phyloP scores from a whole-genome alignment of 2,329 filamentous ascomycete species.

The Exophiala viscosa region DNA sequence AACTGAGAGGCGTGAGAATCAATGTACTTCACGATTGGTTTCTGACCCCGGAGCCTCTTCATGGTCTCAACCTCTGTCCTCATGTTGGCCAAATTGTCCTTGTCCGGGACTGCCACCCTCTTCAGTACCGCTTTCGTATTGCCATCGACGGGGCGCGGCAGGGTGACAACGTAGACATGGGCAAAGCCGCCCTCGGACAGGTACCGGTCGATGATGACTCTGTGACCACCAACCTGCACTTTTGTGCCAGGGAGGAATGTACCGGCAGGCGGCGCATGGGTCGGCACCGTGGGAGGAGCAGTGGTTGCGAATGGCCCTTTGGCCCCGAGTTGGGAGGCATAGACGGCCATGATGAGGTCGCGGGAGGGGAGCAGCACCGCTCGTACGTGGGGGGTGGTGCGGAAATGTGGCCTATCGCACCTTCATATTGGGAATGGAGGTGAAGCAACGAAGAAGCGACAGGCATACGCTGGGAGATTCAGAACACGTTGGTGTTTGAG shows the following conservation, averaged over 20 bases:
- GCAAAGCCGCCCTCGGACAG: slow-evolving; percentile 97
- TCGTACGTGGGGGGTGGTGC: not conserved
- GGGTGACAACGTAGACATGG: slow-evolving; percentile 92
- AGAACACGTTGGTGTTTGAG: too few relatives aligned
- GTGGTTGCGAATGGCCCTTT: slow-evolving; percentile 21
- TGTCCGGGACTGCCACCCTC: slow-evolving; percentile 93
- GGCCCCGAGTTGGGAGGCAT: slow-evolving; percentile 23
- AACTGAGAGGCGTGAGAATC: slow-evolving; percentile 96
- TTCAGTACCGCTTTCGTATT: slow-evolving; percentile 84
- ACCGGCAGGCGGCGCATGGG: slow-evolving; percentile 56
- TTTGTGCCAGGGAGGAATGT: slow-evolving; percentile 93
- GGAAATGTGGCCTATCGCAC: slow-evolving; percentile 9
- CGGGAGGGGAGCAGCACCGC: slow-evolving; percentile 6
- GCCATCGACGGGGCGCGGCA: slow-evolving; percentile 72
- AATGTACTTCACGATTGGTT: slow-evolving; percentile 94
- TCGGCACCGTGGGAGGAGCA: slow-evolving; percentile 32
- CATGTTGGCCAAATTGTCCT: slow-evolving; percentile 91
- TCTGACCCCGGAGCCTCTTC: slow-evolving; percentile 98
- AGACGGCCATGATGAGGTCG: slow-evolving; percentile 25
- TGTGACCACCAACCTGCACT: slow-evolving; percentile 89
- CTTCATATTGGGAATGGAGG: slow-evolving; percentile 9
- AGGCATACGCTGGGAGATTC: too few relatives aligned
- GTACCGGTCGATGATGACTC: slow-evolving; percentile 93
- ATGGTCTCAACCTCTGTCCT: slow-evolving; percentile 98
- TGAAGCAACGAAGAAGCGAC: not conserved